Base-by-base conservation (phyloP, 352 stramenopile genomes). In the Phytophthora uliginosa region DNA sequence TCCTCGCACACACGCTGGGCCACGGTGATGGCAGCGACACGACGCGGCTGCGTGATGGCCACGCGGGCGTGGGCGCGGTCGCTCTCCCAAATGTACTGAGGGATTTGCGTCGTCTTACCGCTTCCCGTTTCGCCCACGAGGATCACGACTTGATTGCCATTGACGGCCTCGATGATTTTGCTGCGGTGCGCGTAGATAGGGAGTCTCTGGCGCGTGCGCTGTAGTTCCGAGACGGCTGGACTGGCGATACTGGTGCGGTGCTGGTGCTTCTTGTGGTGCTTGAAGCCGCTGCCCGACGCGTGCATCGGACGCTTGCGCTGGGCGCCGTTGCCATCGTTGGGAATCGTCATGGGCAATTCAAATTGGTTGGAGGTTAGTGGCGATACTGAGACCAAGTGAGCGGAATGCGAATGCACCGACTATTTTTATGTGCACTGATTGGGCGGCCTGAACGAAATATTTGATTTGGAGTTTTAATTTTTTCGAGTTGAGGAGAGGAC, bases 81-180 rank as follows among this genome's bases (percentile, higher is more conserved):
- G 51, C 79, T 85, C 69, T 96, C 90, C 52, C 89, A 91, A 33
- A 97, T 84, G 64, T 94, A 97, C 76, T 97, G 90, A 28, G 90
- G 90, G 60, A 97, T 93, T 75, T 98, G 92, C 50, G 93, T 98
- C 63, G 93, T 97, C 78, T 98, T 98, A 63, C 93, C 93, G 50
- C 88, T 97, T 24, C 93, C 93, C 0, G 93, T 98, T 77, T 97
- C 90, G 36, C 93, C 93, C 22, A 97, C 86, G 57, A 98, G 82
- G 59, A 98, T 96, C 63, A 96, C 73, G 8, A 96, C 88, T 74
- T 89, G 89, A 73, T 93, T 78, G 66, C 60, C 71, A 56, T 82
- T 74, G 3, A 97, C 62, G 4, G 82, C 79, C 28, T 81, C 73
- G n/a, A 97, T 71, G 60, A 97, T 93, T 60, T 81, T 81, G 38